phyloP scores from a whole-genome alignment of 2,329 filamentous ascomycete species.

The Nemania abortiva region DNA sequence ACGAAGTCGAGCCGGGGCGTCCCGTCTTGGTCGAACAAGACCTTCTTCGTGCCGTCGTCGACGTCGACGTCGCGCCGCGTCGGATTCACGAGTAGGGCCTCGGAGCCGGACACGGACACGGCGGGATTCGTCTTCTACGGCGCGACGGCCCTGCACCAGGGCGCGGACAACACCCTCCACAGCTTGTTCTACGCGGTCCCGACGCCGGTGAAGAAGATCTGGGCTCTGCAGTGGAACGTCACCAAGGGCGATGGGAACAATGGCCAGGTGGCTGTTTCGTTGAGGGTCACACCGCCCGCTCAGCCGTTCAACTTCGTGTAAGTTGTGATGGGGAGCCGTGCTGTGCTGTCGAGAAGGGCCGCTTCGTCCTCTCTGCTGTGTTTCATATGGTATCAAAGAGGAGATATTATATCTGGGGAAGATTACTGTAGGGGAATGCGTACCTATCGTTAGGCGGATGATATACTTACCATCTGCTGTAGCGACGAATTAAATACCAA shows the following conservation, averaged over 20 bases:
- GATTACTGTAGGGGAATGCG: not conserved
- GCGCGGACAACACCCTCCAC: conserved; percentile 33
- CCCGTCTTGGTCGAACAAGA: conserved; percentile 45
- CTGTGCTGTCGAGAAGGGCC: not conserved
- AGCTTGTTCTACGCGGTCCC: conserved; percentile 45
- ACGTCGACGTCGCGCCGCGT: conserved; percentile 40
- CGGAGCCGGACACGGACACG: conserved; percentile 26
- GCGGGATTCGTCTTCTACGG: conserved; percentile 48
- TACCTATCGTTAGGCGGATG: not conserved
- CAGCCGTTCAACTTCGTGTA: conserved; percentile 5
- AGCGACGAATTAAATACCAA: no score
- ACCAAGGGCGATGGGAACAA: conserved; percentile 32
- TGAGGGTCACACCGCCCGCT: conserved; percentile 41
- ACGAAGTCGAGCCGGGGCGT: conserved; percentile 26
- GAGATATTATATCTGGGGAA: not conserved
- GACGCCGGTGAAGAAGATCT: conserved; percentile 36
- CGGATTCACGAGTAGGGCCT: conserved; percentile 38
- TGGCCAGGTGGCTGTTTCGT: conserved; percentile 37
- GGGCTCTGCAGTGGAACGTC: conserved; percentile 46
- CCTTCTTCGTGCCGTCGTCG: conserved; percentile 43
- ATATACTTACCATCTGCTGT: no score
- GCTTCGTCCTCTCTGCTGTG: not conserved
- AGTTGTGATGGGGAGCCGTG: not conserved
- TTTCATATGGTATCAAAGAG: not conserved
- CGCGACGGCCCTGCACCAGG: conserved; percentile 38